Evolutionary conservation across 2,329 filamentous ascomycete species (phyloP).

Genomic region (Microsporum canis): DNA sequence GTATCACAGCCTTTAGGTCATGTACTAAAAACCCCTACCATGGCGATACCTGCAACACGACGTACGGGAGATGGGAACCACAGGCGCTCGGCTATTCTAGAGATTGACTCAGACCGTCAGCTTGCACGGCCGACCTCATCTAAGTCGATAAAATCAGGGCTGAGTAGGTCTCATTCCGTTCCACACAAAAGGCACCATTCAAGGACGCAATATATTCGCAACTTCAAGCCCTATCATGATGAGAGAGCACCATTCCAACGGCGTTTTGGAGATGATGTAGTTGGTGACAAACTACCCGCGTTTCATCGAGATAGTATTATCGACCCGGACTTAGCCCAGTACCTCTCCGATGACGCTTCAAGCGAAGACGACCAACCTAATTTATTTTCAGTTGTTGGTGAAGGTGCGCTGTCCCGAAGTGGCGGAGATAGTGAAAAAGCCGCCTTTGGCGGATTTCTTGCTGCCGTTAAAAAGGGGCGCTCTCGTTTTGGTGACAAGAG

Average conservation of each 20-base stretch:
- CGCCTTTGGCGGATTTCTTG: slow-evolving; percentile 60
- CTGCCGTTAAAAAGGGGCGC: slow-evolving; percentile 63
- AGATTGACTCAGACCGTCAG: slow-evolving; percentile 71
- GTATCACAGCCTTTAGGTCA: slow-evolving; percentile 38
- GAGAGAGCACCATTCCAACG: slow-evolving; percentile 82
- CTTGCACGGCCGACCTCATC: slow-evolving; percentile 87
- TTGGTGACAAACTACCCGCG: slow-evolving; percentile 63
- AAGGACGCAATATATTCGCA: slow-evolving; percentile 69
- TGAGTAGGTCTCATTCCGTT: slow-evolving; percentile 64
- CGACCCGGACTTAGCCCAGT: slow-evolving; percentile 86
- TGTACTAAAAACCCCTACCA: slow-evolving; percentile 45
- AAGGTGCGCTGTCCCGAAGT: slow-evolving; percentile 52
- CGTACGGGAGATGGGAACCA: slow-evolving; percentile 64
- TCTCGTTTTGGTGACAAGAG: slow-evolving; percentile 63
- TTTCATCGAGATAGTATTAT: slow-evolving; percentile 99
- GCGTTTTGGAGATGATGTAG: slow-evolving; percentile 55
- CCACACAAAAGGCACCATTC: slow-evolving; percentile 77
- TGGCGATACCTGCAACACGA: slow-evolving; percentile 54
- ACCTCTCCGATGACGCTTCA: slow-evolving; percentile 87
- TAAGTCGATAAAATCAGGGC: slow-evolving; percentile 67
- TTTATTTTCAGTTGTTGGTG: slow-evolving; percentile 63
- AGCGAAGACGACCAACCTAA: slow-evolving; percentile 87
- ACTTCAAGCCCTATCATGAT: slow-evolving; percentile 59
- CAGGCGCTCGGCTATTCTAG: slow-evolving; percentile 74
- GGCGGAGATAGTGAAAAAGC: slow-evolving; percentile 60